Conservation (phyloP, 2,329 filamentous ascomycete genomes). For the Ilyonectria sp. region DNA sequence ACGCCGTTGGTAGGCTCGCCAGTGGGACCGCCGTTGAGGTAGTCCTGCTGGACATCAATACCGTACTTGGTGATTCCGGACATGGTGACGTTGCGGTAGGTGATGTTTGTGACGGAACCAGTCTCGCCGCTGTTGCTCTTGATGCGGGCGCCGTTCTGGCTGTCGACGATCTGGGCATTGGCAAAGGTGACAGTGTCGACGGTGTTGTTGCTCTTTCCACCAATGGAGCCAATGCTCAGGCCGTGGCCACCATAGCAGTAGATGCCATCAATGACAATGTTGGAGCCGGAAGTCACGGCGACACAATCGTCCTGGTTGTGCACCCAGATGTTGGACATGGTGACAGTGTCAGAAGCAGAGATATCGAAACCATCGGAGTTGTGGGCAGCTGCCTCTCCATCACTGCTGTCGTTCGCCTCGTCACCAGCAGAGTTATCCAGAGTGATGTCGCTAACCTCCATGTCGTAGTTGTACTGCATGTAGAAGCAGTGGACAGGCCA, state of each 20-base stretch:
- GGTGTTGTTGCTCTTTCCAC: constrained; percentile 64
- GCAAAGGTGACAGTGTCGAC: constrained; percentile 65
- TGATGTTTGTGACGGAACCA: constrained; percentile 57
- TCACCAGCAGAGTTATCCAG: constrained; percentile 56
- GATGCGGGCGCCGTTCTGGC: constrained; percentile 64
- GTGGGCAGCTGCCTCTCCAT: constrained; percentile 47
- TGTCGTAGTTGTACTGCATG: constrained; percentile 52
- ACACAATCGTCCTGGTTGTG: constrained; percentile 74
- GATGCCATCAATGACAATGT: constrained; percentile 59
- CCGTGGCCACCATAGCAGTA: constrained; percentile 59
- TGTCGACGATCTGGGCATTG: constrained; percentile 63
- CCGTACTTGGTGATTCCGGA: constrained; percentile 56
- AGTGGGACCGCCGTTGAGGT: constrained; percentile 60
- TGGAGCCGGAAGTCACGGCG: constrained; percentile 65
- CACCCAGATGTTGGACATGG: constrained; percentile 64
- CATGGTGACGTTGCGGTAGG: constrained; percentile 59
- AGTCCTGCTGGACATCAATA: constrained; percentile 56
- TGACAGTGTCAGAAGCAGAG: constrained; percentile 61
- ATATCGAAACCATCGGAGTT: constrained; percentile 74
- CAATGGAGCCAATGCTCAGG: constrained; percentile 58
- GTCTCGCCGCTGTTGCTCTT: constrained; percentile 63
- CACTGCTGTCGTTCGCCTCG: constrained; percentile 30
- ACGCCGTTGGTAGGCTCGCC: constrained; percentile 61
- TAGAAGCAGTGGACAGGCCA: constrained; percentile 56
- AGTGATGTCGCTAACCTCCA: constrained; percentile 52